A percentile compares a stretch with the other conserved stretches of the same genome.
Evolutionary conservation across 2,329 filamentous ascomycete species (phyloP).

Genomic region (Fusarium miscanthi): DNA sequence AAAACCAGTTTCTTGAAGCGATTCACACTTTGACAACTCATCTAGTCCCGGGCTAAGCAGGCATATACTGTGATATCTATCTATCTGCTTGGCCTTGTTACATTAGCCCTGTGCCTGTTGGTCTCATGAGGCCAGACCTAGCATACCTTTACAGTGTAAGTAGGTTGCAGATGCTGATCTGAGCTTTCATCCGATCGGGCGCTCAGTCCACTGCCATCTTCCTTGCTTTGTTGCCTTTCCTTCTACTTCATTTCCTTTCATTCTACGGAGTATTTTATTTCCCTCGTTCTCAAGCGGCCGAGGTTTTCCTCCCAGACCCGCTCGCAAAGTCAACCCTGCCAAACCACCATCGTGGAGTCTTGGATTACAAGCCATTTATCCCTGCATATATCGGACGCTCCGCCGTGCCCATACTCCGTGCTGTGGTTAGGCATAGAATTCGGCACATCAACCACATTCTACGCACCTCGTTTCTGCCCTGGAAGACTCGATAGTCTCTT

Average conservation of each 20-base stretch:
- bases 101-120: not conserved
- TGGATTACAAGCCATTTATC: conserved; percentile 12
- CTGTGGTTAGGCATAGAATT: not conserved
- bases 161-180: conserved; percentile 17
- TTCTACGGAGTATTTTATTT: not conserved
- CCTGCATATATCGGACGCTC: conserved; percentile 31
- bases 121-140: conserved; percentile 13
- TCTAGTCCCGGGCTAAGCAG: conserved; percentile 29
- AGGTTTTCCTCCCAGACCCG: not conserved
- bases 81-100: not conserved
- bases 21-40: conserved; percentile 37
- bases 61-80: not conserved
- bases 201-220: not conserved
- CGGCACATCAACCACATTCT: conserved; percentile 9
- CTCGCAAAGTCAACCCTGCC: not conserved
- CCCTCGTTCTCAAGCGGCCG: not conserved
- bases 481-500: not conserved
- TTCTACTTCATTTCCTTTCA: not conserved
- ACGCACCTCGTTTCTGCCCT: not conserved
- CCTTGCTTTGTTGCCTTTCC: not conserved
- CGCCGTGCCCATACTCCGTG: conserved; percentile 7
- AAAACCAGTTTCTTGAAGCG: conserved; percentile 24
- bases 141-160: not conserved
- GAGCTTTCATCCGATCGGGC: conserved; percentile 22
- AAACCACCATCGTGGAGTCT: conserved; percentile 13